phyloP scores from a whole-genome alignment of 2,329 filamentous ascomycete species.

The Elsinoe arachidis region DNA sequence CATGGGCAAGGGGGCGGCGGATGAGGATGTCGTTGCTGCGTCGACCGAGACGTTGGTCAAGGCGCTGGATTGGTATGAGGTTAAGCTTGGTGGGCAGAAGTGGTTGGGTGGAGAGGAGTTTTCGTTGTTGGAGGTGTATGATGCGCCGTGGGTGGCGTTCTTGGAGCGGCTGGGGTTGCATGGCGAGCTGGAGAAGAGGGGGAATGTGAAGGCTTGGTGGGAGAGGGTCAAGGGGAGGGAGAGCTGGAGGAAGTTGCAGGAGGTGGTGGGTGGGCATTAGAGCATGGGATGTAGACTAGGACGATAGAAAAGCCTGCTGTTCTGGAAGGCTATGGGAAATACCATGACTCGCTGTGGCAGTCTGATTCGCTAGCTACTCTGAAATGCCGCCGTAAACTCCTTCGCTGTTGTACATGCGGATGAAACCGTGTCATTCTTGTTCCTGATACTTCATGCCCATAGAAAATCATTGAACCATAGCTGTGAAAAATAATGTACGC shows the following conservation, averaged over 20 bases:
- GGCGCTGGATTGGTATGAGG: conserved; percentile 12
- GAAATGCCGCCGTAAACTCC: not conserved
- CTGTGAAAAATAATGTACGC: not conserved
- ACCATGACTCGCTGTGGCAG: not conserved
- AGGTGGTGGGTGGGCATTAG: not conserved
- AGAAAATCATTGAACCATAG: not conserved
- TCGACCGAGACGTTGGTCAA: not conserved
- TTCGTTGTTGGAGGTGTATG: conserved; percentile 8
- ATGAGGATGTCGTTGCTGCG: not conserved
- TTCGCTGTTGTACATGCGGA: conserved; percentile 4
- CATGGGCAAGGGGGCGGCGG: not conserved
- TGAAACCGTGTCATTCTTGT: not conserved
- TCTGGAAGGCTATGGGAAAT: not conserved
- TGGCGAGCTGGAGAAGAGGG: not conserved
- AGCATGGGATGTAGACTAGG: not conserved
- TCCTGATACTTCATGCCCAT: not conserved
- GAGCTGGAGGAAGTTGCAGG: not conserved
- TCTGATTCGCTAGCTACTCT: not conserved
- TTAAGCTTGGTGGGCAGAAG: not conserved
- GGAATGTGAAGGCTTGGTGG: conserved; percentile 6
- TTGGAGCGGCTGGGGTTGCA: not conserved
- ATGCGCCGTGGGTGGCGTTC: conserved; percentile 9
- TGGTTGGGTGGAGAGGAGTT: conserved; percentile 11
- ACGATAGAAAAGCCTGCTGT: not conserved
- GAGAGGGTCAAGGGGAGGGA: not conserved